Percentiles rank a stretch among this genome's conserved stretches.
Conservation (phyloP, 1,284 basidiomycete genomes). For the Quambalaria eucalypti region DNA sequence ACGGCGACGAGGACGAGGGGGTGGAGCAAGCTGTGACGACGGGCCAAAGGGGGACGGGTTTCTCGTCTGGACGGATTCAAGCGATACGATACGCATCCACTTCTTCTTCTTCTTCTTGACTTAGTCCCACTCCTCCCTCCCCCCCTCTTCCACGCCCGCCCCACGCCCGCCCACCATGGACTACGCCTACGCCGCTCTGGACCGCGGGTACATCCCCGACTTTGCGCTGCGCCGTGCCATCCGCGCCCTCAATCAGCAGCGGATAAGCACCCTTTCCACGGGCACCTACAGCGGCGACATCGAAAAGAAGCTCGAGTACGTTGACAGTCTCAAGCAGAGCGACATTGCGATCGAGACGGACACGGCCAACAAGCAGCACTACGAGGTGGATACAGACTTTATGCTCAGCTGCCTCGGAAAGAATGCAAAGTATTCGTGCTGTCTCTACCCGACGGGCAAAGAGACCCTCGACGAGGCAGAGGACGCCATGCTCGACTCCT, state of each 20-base stretch:
- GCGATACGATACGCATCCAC: too few relatives aligned
- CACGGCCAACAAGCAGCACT: slow-evolving; percentile 70
- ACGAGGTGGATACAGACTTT: slow-evolving; percentile 55
- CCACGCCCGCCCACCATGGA: not conserved
- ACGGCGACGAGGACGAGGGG: too few relatives aligned
- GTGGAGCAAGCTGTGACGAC: too few relatives aligned
- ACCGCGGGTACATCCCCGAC: slow-evolving; percentile 54
- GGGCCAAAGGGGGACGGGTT: too few relatives aligned
- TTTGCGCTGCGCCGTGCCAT: slow-evolving; percentile 54
- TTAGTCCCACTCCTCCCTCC: too few relatives aligned
- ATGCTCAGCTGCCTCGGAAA: slow-evolving; percentile 34
- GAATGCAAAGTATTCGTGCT: slow-evolving; percentile 51
- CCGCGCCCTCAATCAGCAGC: slow-evolving; percentile 56
- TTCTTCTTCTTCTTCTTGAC: too few relatives aligned
- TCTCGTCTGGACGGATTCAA: too few relatives aligned
- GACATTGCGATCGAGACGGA: slow-evolving; percentile 62
- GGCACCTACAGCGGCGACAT: slow-evolving; percentile 61
- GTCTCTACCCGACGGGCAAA: slow-evolving; percentile 60
- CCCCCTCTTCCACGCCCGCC: too few relatives aligned
- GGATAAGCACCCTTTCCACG: slow-evolving; percentile 58
- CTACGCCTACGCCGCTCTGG: slow-evolving; percentile 10
- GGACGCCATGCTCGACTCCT: slow-evolving; percentile 58
- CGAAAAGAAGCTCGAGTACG: slow-evolving; percentile 57
- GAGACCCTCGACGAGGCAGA: slow-evolving; percentile 65
- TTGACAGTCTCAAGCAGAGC: slow-evolving; percentile 48